These are phyloP conservation scores for Tympanopsis confertula DNA, from an alignment of 2,329 filamentous ascomycete species.

Conservation along the genomic window DNA sequence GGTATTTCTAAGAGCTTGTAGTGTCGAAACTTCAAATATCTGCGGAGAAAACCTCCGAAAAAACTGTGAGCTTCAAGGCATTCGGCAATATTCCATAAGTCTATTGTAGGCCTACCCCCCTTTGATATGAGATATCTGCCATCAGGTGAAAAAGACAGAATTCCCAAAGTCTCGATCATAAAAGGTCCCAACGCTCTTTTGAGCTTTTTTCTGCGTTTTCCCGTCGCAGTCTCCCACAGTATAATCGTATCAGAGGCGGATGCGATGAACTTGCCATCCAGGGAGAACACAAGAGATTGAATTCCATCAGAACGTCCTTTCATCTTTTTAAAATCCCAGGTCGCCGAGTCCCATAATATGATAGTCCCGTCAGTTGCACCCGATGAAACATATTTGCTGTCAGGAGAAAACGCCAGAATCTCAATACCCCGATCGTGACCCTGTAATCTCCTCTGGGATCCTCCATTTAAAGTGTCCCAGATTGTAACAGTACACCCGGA, in stretches of 20 bases:
- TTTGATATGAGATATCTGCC: slow-evolving; percentile 5
- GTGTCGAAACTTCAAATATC: slow-evolving; percentile 1
- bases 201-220: no score
- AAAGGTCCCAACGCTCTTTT: no score
- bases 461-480: no score
- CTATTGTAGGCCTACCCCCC: slow-evolving; percentile 5
- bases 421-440: no score
- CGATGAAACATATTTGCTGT: no score
- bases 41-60: background rate
- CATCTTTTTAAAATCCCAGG: slow-evolving; percentile 3
- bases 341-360: slow-evolving; percentile 4
- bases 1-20: slow-evolving; percentile 1
- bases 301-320: slow-evolving; percentile 3
- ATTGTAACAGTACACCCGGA: no score
- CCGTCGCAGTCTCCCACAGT: no score
- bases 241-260: no score
- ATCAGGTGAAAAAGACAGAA: slow-evolving; percentile 7
- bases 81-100: slow-evolving; percentile 5
- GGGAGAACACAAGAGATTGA: no score
- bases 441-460: no score
- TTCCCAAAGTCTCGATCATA: background rate
- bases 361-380: slow-evolving; percentile 2
- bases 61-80: slow-evolving; percentile 1
- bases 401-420: no score
- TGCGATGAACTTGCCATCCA: no score